These are phyloP conservation scores for Asterochloris erici DNA, from an alignment of 139 green algal genomes.

Conservation along the genomic window DNA sequence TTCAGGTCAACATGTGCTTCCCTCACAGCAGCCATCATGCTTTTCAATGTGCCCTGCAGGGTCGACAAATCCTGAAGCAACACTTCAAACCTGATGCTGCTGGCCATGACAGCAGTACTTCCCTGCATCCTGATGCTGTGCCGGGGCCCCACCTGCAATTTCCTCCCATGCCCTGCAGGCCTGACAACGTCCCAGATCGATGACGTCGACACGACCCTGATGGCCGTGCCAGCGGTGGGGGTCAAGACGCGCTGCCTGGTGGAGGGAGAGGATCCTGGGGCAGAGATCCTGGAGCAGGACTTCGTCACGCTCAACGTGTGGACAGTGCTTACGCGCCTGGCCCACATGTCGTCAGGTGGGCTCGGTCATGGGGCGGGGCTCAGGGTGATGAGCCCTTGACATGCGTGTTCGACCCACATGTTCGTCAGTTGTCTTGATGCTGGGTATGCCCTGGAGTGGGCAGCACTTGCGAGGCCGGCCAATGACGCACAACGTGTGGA, in stretches of 20 bases:
- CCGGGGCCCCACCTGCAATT: background rate
- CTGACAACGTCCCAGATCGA: conserved; percentile 37
- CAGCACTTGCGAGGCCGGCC: too few relatives aligned
- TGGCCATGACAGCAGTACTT: background rate
- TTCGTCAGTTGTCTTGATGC: too few relatives aligned
- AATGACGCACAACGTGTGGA: conserved; percentile 32
- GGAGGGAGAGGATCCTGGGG: conserved; percentile 58
- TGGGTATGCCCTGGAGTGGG: too few relatives aligned
- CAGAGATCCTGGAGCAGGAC: conserved; percentile 60
- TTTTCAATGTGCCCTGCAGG: too few relatives aligned
- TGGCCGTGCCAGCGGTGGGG: conserved; percentile 45
- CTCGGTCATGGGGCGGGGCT: too few relatives aligned
- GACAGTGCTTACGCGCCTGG: conserved; percentile 52
- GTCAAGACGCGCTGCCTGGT: conserved; percentile 38
- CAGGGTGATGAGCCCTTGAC: too few relatives aligned
- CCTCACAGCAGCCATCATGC: too few relatives aligned
- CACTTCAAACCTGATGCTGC: too few relatives aligned
- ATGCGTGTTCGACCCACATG: too few relatives aligned
- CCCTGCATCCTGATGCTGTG: background rate
- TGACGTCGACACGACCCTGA: conserved; percentile 56
- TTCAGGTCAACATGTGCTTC: too few relatives aligned
- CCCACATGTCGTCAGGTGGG: too few relatives aligned
- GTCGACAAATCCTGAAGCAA: too few relatives aligned
- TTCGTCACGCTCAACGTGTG: conserved; percentile 42
- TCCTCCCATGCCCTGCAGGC: background rate